Evolutionary conservation across 352 stramenopile genomes (phyloP).

Genomic region (Pythium insidiosum): DNA sequence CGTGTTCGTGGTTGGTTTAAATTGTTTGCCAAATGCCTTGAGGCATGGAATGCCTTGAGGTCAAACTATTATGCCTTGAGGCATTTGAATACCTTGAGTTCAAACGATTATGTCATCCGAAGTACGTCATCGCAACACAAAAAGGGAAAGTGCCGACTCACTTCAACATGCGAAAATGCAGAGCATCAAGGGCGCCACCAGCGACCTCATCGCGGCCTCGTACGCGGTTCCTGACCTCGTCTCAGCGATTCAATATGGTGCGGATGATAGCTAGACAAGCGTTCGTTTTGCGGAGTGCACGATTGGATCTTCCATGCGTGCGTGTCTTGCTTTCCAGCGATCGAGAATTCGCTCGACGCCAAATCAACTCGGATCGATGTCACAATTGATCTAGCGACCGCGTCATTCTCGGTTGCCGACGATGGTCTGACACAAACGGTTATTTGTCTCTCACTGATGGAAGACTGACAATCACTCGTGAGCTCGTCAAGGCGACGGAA

Average conservation of each 20-base stretch:
- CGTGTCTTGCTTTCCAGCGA: conserved; percentile 18
- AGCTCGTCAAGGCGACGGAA: conserved; percentile 41
- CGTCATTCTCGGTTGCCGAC: conserved; percentile 56
- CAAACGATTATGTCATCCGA: not conserved
- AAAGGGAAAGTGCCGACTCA: not conserved
- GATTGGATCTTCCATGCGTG: no score
- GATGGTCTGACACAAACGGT: conserved; percentile 33
- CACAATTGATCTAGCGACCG: conserved; percentile 25
- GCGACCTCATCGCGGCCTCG: conserved; percentile 40
- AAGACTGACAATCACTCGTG: not conserved
- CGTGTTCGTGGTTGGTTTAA: no score
- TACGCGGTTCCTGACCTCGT: conserved; percentile 52
- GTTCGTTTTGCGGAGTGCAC: not conserved
- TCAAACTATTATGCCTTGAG: not conserved
- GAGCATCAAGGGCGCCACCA: conserved; percentile 6
- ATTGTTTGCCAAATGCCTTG: not conserved
- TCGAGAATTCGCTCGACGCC: conserved; percentile 74
- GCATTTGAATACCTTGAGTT: not conserved
- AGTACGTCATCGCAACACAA: not conserved
- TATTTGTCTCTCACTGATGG: not conserved
- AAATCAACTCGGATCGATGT: conserved; percentile 36
- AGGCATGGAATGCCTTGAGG: not conserved
- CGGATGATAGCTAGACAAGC: not conserved
- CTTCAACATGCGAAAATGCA: not conserved
- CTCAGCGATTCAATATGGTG: conserved; percentile 62